phyloP scores from a whole-genome alignment of 805 yeast species.

The Candida odintsovae region DNA sequence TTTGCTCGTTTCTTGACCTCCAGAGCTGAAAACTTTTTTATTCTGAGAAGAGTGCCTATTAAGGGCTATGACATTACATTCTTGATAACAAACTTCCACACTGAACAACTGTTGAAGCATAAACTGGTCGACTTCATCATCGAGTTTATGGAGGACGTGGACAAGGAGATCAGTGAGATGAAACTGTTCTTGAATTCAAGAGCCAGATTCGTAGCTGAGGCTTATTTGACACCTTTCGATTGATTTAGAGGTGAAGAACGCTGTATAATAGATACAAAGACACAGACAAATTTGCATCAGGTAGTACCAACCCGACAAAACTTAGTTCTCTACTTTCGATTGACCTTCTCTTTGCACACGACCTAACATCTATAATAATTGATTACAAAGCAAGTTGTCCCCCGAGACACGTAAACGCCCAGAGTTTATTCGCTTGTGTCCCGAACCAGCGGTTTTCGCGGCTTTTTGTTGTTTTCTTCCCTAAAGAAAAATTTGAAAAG shows the following conservation, averaged over 20 bases:
- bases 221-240: slow-evolving; percentile 86
- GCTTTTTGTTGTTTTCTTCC: neutral
- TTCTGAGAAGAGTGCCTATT: slow-evolving; percentile 86
- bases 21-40: slow-evolving; percentile 91
- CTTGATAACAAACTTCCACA: slow-evolving; percentile 87
- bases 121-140: slow-evolving; percentile 94
- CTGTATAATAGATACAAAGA: neutral
- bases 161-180: slow-evolving; percentile 97
- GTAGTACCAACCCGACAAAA: no score
- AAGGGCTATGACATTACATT: slow-evolving; percentile 91
- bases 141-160: slow-evolving; percentile 99
- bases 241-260: slow-evolving; percentile 18
- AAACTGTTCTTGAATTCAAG: slow-evolving; percentile 93
- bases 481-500: neutral
- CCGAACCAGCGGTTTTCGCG: neutral
- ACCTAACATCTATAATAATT: no score
- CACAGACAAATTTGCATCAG: no score
- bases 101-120: slow-evolving; percentile 91
- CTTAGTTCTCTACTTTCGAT: no score
- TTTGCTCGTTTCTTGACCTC: slow-evolving; percentile 91
- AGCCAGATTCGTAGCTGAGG: slow-evolving; percentile 97
- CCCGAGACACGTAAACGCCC: no score
- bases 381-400: no score
- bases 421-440: neutral
- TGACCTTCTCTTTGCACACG: no score